phyloP scores from a whole-genome alignment of 352 stramenopile genomes.

The Thalassiosira mediterranea region DNA sequence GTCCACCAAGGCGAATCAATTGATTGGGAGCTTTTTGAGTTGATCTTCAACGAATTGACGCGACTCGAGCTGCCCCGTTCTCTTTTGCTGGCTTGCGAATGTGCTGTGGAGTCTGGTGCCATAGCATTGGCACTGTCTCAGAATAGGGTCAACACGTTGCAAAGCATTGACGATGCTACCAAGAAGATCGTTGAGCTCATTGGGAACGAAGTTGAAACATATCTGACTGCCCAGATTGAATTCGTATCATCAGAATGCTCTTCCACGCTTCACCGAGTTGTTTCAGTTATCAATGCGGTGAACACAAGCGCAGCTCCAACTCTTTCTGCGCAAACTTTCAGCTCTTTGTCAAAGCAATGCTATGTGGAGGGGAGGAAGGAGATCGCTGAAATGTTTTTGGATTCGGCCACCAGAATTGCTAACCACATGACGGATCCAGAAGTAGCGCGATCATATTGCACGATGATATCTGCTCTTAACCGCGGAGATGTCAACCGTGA shows the following conservation, averaged over 20 bases:
- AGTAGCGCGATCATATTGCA: conserved; percentile 10
- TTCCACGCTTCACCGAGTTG: conserved; percentile 42
- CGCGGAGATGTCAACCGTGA: neutral
- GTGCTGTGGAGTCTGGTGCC: conserved; percentile 46
- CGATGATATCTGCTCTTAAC: conserved; percentile 9
- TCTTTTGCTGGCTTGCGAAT: conserved; percentile 69
- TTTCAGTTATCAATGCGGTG: conserved; percentile 39
- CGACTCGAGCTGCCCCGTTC: conserved; percentile 60
- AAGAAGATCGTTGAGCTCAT: conserved; percentile 39
- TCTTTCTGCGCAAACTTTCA: conserved; percentile 30
- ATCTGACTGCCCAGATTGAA: conserved; percentile 32
- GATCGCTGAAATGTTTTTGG: conserved; percentile 21
- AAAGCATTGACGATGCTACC: conserved; percentile 32
- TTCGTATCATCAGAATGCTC: conserved; percentile 34
- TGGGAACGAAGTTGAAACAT: conserved; percentile 30
- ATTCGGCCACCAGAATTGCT: conserved; percentile 32
- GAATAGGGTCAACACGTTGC: conserved; percentile 32
- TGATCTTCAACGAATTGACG: conserved; percentile 67
- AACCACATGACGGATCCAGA: conserved; percentile 48
- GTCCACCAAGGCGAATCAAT: conserved; percentile 57
- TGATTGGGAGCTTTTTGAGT: conserved; percentile 66
- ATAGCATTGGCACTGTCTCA: conserved; percentile 32
- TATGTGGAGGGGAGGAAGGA: conserved; percentile 11
- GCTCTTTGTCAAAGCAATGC: conserved; percentile 22
- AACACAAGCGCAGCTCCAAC: conserved; percentile 17